A percentile compares a stretch with the other conserved stretches of the same genome.
Conservation (phyloP, 768 basidiomycete species). For the Lentinula detonsa region DNA sequence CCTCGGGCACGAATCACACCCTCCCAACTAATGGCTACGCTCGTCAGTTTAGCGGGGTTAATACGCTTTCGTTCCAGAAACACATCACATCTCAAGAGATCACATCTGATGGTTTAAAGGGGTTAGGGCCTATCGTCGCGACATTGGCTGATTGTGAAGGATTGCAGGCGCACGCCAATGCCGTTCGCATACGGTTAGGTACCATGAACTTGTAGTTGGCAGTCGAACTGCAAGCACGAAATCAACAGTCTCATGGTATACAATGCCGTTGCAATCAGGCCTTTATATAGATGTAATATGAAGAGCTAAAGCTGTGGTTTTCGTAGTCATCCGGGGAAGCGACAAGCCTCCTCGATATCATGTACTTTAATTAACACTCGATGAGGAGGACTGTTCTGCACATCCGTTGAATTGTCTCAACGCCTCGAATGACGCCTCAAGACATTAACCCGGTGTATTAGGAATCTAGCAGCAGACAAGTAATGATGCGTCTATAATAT, state of each 20-base stretch:
- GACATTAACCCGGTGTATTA: neutral
- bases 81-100: conserved; percentile 97
- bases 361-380: no score
- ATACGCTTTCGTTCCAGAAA: conserved; percentile 96
- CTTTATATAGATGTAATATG: no score
- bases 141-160: conserved; percentile 94
- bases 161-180: conserved; percentile 91
- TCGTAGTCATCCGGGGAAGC: no score
- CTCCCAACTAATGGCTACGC: conserved; percentile 96
- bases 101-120: conserved; percentile 66
- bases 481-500: neutral
- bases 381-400: no score
- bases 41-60: conserved; percentile 96
- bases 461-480: neutral
- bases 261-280: no score
- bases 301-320: no score
- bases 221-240: no score
- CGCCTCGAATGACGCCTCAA: no score
- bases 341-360: no score
- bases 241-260: no score
- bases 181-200: conserved; percentile 78
- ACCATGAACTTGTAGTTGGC: neutral
- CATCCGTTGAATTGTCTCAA: no score
- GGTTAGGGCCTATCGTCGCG: conserved; percentile 81
- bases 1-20: conserved; percentile 98